These are phyloP conservation scores for Copromyces sp. DNA, from an alignment of 495 filamentous ascomycete genomes.

Conservation along the genomic window DNA sequence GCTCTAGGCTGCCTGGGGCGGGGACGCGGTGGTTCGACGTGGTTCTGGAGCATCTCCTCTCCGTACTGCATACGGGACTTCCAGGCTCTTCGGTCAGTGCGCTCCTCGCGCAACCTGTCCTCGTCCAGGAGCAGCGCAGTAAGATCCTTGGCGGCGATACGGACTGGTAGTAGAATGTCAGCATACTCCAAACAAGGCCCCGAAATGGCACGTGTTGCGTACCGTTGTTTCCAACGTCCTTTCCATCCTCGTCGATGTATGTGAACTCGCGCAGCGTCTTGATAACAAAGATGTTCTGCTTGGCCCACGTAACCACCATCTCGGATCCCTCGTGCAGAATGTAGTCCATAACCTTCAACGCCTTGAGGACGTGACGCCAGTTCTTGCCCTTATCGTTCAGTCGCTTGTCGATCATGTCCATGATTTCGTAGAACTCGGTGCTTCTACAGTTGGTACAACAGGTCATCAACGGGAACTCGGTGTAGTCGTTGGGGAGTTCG, in stretches of 20 bases:
- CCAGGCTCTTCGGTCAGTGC: slow-evolving; percentile 87
- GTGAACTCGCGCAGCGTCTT: slow-evolving; percentile 96
- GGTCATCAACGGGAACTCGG: neutral
- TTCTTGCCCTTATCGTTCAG: slow-evolving; percentile 99
- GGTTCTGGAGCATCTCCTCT: slow-evolving; percentile 21
- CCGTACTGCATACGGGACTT: slow-evolving; percentile 88
- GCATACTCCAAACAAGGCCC: neutral
- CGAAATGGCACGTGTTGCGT: slow-evolving; percentile 6
- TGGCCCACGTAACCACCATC: slow-evolving; percentile 93
- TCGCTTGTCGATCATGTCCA: slow-evolving; percentile 99
- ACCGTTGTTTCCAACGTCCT: slow-evolving; percentile 96
- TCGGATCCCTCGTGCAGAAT: slow-evolving; percentile 96
- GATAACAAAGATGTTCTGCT: slow-evolving; percentile 97
- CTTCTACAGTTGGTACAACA: slow-evolving; percentile 42
- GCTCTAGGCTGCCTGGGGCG: slow-evolving; percentile 19
- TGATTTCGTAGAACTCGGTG: slow-evolving; percentile 98
- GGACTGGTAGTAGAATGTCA: slow-evolving; percentile 46
- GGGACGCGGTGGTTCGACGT: slow-evolving; percentile 34
- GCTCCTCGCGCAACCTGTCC: slow-evolving; percentile 82
- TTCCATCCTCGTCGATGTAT: slow-evolving; percentile 87
- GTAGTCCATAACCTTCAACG: slow-evolving; percentile 95
- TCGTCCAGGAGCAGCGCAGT: slow-evolving; percentile 92
- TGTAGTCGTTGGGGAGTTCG: slow-evolving; percentile 7
- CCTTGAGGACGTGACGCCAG: slow-evolving; percentile 98
- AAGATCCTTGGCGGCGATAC: slow-evolving; percentile 91